Conservation (phyloP, 495 filamentous ascomycete genomes). For the Pseudotulostoma volvatum region DNA sequence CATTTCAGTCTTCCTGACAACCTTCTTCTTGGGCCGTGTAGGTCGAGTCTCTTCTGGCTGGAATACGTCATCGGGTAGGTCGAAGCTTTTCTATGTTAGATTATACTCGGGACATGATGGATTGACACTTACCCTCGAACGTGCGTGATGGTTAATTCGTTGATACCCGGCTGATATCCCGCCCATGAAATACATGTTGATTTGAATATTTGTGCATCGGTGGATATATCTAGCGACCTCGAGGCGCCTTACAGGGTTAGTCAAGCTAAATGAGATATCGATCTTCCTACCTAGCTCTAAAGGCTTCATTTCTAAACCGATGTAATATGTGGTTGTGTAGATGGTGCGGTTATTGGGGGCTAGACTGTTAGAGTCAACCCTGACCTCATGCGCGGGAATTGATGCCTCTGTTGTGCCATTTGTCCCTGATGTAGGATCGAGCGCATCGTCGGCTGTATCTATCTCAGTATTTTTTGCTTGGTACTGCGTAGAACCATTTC, state of each 20-base stretch:
- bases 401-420: slow-evolving; percentile 31
- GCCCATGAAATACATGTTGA: slow-evolving; percentile 47
- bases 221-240: slow-evolving; percentile 46
- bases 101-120: slow-evolving; percentile 4
- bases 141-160: slow-evolving; percentile 54
- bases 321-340: slow-evolving; percentile 77
- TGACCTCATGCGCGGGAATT: slow-evolving; percentile 21
- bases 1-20: slow-evolving; percentile 24
- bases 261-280: slow-evolving; percentile 6
- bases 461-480: slow-evolving; percentile 44
- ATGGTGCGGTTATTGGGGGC: slow-evolving; percentile 37
- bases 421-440: slow-evolving; percentile 33
- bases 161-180: slow-evolving; percentile 45
- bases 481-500: slow-evolving; percentile 53
- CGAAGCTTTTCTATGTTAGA: slow-evolving; percentile 39
- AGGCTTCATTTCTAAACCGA: slow-evolving; percentile 52
- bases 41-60: slow-evolving; percentile 61
- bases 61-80: slow-evolving; percentile 83
- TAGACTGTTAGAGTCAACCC: slow-evolving; percentile 18
- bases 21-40: slow-evolving; percentile 45
- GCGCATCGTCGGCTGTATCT: slow-evolving; percentile 38
- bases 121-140: slow-evolving; percentile 49
- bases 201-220: slow-evolving; percentile 60
- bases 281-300: slow-evolving; percentile 18
- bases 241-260: slow-evolving; percentile 27